Percentiles rank a stretch among this genome's conserved stretches.
Conservation (phyloP, 2,329 filamentous ascomycete genomes). For the Penicillium sp. region DNA sequence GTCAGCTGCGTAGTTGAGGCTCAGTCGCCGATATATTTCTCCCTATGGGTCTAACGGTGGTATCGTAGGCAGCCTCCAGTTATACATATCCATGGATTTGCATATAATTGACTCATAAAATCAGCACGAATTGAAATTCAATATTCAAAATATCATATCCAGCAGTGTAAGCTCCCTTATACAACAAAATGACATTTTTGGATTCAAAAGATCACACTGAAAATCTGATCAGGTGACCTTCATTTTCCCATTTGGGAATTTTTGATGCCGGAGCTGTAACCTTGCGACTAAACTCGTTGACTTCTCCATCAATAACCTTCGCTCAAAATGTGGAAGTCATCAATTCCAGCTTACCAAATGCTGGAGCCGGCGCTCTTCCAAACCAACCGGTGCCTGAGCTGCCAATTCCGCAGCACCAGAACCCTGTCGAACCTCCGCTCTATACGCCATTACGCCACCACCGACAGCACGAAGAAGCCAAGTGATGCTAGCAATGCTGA, state of each 20-base stretch:
- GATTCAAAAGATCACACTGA: not conserved
- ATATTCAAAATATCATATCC: not conserved
- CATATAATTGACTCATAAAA: not conserved
- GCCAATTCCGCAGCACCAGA: constrained; percentile 33
- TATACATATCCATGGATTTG: not conserved
- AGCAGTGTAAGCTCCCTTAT: not conserved
- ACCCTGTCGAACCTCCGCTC: constrained; percentile 18
- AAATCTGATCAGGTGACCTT: not conserved
- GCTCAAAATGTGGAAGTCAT: constrained; percentile 33
- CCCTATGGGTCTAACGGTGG: no score
- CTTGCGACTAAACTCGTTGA: not conserved
- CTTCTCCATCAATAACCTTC: not conserved
- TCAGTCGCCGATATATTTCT: no score
- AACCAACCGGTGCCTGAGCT: constrained; percentile 34
- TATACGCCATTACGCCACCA: constrained; percentile 32
- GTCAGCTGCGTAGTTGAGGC: no score
- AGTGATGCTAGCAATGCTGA: constrained; percentile 6
- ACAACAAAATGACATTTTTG: not conserved
- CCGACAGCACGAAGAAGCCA: constrained; percentile 10
- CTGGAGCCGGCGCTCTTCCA: constrained; percentile 27
- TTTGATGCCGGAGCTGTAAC: constrained; percentile 1
- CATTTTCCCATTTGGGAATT: constrained; percentile 2
- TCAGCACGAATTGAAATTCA: no score
- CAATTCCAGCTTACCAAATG: constrained; percentile 15
- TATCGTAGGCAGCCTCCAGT: not conserved